Base-by-base conservation (phyloP, 768 basidiomycete species). In the Suillus ampliporus region DNA sequence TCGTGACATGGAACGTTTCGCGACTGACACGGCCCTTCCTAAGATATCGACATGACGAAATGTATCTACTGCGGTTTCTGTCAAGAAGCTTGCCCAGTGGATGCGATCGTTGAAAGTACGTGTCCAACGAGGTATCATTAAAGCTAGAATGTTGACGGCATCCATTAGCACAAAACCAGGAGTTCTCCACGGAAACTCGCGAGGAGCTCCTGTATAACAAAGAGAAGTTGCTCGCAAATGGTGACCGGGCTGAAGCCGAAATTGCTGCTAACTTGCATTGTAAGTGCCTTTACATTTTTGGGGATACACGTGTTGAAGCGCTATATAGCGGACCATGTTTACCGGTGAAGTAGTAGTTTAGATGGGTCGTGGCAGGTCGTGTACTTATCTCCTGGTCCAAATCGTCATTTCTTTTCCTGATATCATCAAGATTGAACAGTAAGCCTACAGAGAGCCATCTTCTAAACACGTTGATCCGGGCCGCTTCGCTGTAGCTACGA, bases 31-130 rank as follows among this genome's bases (percentile, higher is more conserved):
- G 41, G 61, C 69, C 47, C 13, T 46, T 52, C 57, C 58, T 34
- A 67, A 96, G 94, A 99, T 79, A 95, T 99, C 71, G 97, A 99
- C 77, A 99, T 99, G 97, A 99, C 97, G 63, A 99, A 96, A 84
- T 99, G 97, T 80, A 99, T 99, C 72, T 99, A 99, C 83, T 99
- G 97, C 78, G 97, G 97, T 59, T 99, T 98, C 84, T 99, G 97
- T 77, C 97, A 99, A 78, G 97, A 99, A 80, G 97, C 97, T 35
- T 99, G 97, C 76, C 97, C 97, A 2, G 97, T 99, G 61, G 97
- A 99, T 78, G 97, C 97, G 63, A 99, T 99, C 70, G 97, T 99
- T 60, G 97, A 99, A 82, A 97, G 96, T 97, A 74, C 67, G 94
- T 81, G 46, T 57, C 28, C 28, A 51, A 31, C 68, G 53, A 64